Evolutionary conservation across 495 filamentous ascomycete species (phyloP), one percentile per base, ranked within the genome.

Genomic region (Aspergillus bertholletiae): DNA sequence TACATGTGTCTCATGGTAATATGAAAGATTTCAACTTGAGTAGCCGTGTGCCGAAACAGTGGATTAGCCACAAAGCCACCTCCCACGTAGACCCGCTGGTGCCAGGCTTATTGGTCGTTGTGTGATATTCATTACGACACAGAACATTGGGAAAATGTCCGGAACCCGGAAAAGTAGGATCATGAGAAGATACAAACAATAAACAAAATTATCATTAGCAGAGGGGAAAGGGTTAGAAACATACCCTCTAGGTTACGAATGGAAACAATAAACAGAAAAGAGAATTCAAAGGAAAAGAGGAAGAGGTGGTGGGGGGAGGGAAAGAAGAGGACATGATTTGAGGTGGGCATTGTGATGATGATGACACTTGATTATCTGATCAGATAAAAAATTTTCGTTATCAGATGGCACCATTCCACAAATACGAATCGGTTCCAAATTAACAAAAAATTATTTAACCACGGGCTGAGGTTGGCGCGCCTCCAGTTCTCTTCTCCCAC

Each of bases 381-480:
- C 55, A 58, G 61, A 64, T 64, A 64, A 64, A 61, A 63, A 57
- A 64, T 51, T 24, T 52, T 48, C 46, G 54, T 64, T 64, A 64
- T 64, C 61, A 53, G 61, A 64, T 64, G 61, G 61, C 57, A 46
- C 57, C 57, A 60, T 60, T 55, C 54, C 54, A 52, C 53, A 54
- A 27, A 40, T 49, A 21, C 39, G 17, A 22, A 43, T 43, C 18
- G 39, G 17, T 43, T 22, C 46, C 46, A 21, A 43, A 43, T 43
- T 43, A 43, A 43, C 28, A 17, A 24, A 18, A 9, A 23, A 39
- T 17, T 23, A n/a, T n/a, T 18, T 20, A 41, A 32, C 49, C 32
- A 41, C 12, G 49, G n/a, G 46, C 45, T 40, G 24, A 18, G 50
- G 50, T 13, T 53, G 50, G 34, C 50, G 34, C 35, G 23, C 49